Percentiles rank a stretch among this genome's conserved stretches.
Conservation (phyloP, 2,329 filamentous ascomycete species). For the Trichoderma koningii region DNA sequence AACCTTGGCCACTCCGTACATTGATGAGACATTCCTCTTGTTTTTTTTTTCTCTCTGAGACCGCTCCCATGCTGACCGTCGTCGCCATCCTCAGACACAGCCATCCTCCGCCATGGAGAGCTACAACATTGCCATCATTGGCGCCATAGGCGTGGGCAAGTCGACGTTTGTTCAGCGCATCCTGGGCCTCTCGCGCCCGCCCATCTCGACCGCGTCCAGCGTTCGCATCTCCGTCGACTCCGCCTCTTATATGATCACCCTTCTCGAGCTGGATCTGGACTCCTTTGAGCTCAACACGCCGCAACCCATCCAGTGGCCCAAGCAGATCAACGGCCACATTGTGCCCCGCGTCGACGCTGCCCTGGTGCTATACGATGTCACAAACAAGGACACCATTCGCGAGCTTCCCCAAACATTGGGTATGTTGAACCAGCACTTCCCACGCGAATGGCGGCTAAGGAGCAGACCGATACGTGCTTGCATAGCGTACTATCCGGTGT, state of each 20-base stretch:
- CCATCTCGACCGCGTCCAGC: slow-evolving; percentile 57
- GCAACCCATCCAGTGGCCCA: slow-evolving; percentile 66
- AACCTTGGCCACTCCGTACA: slow-evolving; percentile 19
- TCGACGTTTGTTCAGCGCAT: slow-evolving; percentile 68
- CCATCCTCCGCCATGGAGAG: slow-evolving; percentile 53
- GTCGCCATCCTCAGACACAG: slow-evolving; percentile 35
- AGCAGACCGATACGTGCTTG: not conserved
- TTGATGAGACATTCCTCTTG: slow-evolving; percentile 27
- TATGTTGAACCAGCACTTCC: slow-evolving; percentile 44
- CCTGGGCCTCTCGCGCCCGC: slow-evolving; percentile 56
- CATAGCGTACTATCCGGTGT: not conserved
- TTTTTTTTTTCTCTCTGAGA: slow-evolving; percentile 24
- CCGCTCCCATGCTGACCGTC: slow-evolving; percentile 33
- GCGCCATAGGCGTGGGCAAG: slow-evolving; percentile 67
- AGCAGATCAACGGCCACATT: slow-evolving; percentile 68
- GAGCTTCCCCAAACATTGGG: slow-evolving; percentile 75
- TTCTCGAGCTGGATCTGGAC: slow-evolving; percentile 67
- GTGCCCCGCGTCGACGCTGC: slow-evolving; percentile 80
- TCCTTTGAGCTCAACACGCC: slow-evolving; percentile 61
- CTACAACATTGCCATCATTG: slow-evolving; percentile 68
- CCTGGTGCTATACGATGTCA: slow-evolving; percentile 85
- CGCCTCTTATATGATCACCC: slow-evolving; percentile 58
- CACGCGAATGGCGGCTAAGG: too few species aligned
- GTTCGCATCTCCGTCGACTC: slow-evolving; percentile 62
- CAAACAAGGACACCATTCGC: slow-evolving; percentile 71